Base-by-base conservation (phyloP, 2,329 filamentous ascomycete genomes). In the Aspergillus sp. region DNA sequence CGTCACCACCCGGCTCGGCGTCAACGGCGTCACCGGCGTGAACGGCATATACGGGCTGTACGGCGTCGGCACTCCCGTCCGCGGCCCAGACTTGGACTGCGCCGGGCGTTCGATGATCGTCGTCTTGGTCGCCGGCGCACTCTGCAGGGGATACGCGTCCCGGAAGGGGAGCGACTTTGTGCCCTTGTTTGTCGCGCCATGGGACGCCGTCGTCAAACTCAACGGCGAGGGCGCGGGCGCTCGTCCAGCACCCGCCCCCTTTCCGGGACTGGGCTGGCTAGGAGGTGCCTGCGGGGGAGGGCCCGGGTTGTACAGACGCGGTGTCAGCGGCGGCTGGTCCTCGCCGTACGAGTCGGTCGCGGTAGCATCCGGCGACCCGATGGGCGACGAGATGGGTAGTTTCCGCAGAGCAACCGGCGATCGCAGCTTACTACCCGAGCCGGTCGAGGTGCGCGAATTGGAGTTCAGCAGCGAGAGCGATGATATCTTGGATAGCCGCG, bases 341-440 rank as follows among this genome's bases (percentile, higher is more conserved):
- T 67, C 64, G 10, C 63, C 55, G 38, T 69, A 68, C 29, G 67
- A 58, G 25, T 53, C 53, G 26, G 59, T 49, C 3, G 58, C 54
- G 15, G 56, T 55, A 15, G 62, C 58, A 11, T 67, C 63, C 8
- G 65, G 63, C 1, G 64, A 66, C 19, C 53, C 53, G 24, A 75
- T 55, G 2, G 74, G 73, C 5, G 69, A 65, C 13, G 71, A 75
- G 43, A 79, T 78, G 37, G 69, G 66, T 24, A 77, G 59, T 37
- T 72, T 72, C 32, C 70, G 69, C 28, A 76, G 54, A 5, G 57
- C 54, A 26, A 63, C 39, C 2, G 53, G 60, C 2, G 61, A 61
- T 29, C 67, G 63, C 42, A 65, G 57, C 42, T 66, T 69, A 40
- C 53, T 52, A n/a, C n/a, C n/a, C 42, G 42, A 50, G 37, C 41